Evolutionary conservation across 176 grass and related monocot genomes (phyloP), one percentile per base, ranked within the genome.

Genomic region (Tuctoria greenei): DNA sequence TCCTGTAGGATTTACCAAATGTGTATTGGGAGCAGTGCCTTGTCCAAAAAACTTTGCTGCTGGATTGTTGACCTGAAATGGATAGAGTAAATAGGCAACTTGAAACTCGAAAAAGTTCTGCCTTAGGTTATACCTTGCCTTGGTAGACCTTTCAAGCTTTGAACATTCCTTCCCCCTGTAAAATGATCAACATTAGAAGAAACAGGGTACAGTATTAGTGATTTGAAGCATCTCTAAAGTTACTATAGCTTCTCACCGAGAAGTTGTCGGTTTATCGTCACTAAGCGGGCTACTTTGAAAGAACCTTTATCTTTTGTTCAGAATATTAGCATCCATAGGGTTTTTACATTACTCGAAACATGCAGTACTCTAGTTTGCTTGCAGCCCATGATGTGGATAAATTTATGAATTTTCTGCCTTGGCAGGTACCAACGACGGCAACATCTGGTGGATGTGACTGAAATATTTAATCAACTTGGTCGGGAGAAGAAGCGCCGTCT

Each of bases 401-500:
- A 3, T 31, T 31, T 3, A 31, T 3, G 31, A 31, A 3, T 31
- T 31, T 31, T 31, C 31, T 3, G 31, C 31, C 31, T 31, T 31
- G 31, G 31, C 77, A 99, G 95, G 77, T 99, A 99, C 69, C 64
- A 90, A 61, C 79, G 81, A 1, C 86, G 79, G 8, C 91, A 95
- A 28, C 87, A 99, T 86, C 73, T 99, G 28, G 89, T 99, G 81
- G 95, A 99, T 85, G 91, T 99, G 16, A 99, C 95, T 0, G 95
- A 99, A 85, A 95, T 99, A 76, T 99, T 95, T 95, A 99, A 99
- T 92, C 89, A 88, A 8, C 84, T 99, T 49, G 75, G 73, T 21
- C 80, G 67, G 43, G 95, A 99, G 80, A 99, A 99, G 81, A 95
- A 95, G 74, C 82, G 84, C 1, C 91, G 89, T 8, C 73, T 99